Evolutionary conservation across 148 eudicot genomes (phyloP).

Genomic region (Vaccinium corymbosum): DNA sequence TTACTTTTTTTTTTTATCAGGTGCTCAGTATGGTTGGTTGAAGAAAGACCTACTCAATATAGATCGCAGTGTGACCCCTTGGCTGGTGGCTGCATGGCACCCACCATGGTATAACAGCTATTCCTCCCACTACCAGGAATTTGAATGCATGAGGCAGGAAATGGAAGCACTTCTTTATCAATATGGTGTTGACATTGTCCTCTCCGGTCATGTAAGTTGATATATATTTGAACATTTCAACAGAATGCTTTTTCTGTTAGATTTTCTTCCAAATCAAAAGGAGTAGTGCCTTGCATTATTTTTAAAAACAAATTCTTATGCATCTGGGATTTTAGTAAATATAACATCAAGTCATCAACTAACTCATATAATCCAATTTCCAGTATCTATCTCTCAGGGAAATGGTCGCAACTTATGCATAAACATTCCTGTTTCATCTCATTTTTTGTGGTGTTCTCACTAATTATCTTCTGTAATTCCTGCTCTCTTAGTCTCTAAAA

Average conservation of each 20-base stretch:
- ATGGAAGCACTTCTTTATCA: slow-evolving; percentile 74
- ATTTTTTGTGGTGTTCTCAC: not conserved
- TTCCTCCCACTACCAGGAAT: slow-evolving; percentile 91
- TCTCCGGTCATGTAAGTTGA: slow-evolving; percentile 87
- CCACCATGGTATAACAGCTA: slow-evolving; percentile 97
- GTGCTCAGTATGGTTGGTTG: slow-evolving; percentile 79
- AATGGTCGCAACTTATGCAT: not conserved
- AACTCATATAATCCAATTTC: not conserved
- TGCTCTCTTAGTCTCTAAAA: not conserved
- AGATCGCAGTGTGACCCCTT: slow-evolving; percentile 62
- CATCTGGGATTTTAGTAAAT: not conserved
- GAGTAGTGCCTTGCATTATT: not conserved
- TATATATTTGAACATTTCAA: not conserved
- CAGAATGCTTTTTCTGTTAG: not conserved
- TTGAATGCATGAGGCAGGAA: slow-evolving; percentile 94
- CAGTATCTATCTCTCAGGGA: not conserved
- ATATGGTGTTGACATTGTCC: slow-evolving; percentile 71
- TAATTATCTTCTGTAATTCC: not conserved
- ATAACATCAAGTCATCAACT: not conserved
- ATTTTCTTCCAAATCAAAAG: not conserved
- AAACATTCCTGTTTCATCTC: not conserved
- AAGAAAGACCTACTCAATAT: slow-evolving; percentile 48
- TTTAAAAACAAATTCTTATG: not conserved
- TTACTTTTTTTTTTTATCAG: slow-evolving; percentile 29
- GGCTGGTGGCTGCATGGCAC: slow-evolving; percentile 91